A percentile compares a stretch with the other conserved stretches of the same genome.
phyloP scores from a whole-genome alignment of 306 rosid genomes.

The Medicago arabica region DNA sequence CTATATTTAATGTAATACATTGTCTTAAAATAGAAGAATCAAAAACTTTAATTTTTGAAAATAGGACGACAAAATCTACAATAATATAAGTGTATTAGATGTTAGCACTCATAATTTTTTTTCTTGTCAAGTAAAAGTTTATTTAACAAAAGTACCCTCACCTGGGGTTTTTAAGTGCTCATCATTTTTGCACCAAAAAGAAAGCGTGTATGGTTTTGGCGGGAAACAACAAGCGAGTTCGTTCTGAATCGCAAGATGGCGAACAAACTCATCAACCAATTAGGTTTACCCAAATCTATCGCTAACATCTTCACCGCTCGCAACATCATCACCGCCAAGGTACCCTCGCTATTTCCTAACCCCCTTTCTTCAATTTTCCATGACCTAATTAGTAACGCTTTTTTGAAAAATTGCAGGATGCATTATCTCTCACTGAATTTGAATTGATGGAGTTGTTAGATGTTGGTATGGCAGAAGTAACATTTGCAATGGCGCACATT shows the following conservation, averaged over 20 bases:
- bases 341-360: not conserved
- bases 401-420: conserved; percentile 61
- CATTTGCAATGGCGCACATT: conserved; percentile 69
- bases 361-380: not conserved
- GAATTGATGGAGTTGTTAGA: conserved; percentile 87
- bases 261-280: conserved; percentile 73
- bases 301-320: conserved; percentile 83
- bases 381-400: conserved; percentile 7
- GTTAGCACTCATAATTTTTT: too few species aligned
- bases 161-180: too few species aligned
- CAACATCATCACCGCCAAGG: conserved; percentile 84
- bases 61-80: too few species aligned
- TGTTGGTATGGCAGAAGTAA: conserved; percentile 73
- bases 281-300: conserved; percentile 73
- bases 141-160: too few species aligned
- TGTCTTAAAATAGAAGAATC: too few species aligned
- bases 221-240: conserved; percentile 37
- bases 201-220: conserved; percentile 37
- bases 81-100: too few species aligned
- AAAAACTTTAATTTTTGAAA: too few species aligned
- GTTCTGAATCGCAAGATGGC: conserved; percentile 51
- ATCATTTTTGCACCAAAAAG: not conserved
- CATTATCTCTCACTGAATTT: conserved; percentile 77
- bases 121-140: too few species aligned
- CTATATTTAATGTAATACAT: too few species aligned